Evolutionary conservation across 2,329 filamentous ascomycete genomes (phyloP).

Genomic region (Rhynchosporium agropyri): DNA sequence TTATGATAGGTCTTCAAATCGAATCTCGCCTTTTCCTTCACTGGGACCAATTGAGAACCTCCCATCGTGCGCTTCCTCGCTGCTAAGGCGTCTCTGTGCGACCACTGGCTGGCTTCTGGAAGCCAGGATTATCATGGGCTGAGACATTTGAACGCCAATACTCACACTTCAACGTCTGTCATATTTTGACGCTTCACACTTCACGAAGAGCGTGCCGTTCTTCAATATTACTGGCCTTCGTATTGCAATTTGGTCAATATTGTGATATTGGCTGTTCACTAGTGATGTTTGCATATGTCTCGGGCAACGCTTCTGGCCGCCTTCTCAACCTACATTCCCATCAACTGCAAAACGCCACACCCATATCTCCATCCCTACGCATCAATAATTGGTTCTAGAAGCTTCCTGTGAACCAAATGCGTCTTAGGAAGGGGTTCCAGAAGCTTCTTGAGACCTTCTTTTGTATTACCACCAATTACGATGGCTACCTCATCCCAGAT

Average conservation of each 20-base stretch:
- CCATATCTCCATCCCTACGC: neutral
- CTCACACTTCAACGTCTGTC: neutral
- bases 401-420: neutral
- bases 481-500: neutral
- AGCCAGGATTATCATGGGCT: neutral
- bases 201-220: neutral
- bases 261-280: slow-evolving; percentile 3
- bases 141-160: neutral
- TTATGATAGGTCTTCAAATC: neutral
- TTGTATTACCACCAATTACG: neutral
- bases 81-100: slow-evolving; percentile 2
- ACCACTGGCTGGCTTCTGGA: neutral
- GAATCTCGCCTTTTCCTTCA: neutral
- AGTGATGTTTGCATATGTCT: neutral
- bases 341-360: neutral
- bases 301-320: neutral
- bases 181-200: neutral
- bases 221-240: neutral
- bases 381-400: slow-evolving; percentile 3
- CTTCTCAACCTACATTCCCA: slow-evolving; percentile 2
- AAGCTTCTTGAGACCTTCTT: neutral
- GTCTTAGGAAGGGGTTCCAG: no score
- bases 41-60: neutral
- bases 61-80: neutral
- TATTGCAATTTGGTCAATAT: neutral